Base-by-base conservation (phyloP, 2,329 filamentous ascomycete species). In the Ophiobolus disseminans region DNA sequence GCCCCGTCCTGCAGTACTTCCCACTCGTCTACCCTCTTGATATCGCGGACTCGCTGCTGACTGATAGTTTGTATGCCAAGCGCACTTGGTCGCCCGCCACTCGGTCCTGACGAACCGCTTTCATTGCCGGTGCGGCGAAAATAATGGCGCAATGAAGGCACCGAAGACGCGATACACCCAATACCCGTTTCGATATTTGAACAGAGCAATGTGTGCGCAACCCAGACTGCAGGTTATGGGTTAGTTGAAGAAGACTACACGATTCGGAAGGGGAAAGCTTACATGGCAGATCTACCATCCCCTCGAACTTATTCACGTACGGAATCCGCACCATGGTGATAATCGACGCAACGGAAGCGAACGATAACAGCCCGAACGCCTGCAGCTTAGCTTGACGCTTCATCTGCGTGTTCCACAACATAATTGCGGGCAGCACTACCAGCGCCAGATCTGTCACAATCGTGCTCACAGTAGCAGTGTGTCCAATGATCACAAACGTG, bases 141-240 rank as follows among this genome's bases (percentile, higher is more conserved):
- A 39, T 52, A 53, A 35, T 60, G 56, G 7, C 60, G 53, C 1
- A 63, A 35, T 0, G 60, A 60, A 2, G 60, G 57, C 7, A 63
- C 36, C 1, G 58, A 61, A 4, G 58, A 57, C 1, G 57, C 58
- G 7, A 63, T 50, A 40, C 60, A 63, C 3, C 57, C 60, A 16
- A 63, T 60, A 19, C 58, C 60, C 6, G 58, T 63, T 52, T 63
- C 60, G 36, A 63, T 54, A 34, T 63, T 63, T 11, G 60, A 63
- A 32, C 53, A 63, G 21, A 63, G 53, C 50, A 63, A 53, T 13
- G 45, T 63, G 36, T 63, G 60, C 14, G 60, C 50, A 9, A 61
- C 55, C 58, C 60, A 63, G 43, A 62, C 55, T 59, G 13, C 7
- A 17, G 5, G 5, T n/a, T n/a, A n/a, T n/a, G 2, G n/a, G 37